Conservation (phyloP, 1,284 basidiomycete species). For the Tausonia pullulans region DNA sequence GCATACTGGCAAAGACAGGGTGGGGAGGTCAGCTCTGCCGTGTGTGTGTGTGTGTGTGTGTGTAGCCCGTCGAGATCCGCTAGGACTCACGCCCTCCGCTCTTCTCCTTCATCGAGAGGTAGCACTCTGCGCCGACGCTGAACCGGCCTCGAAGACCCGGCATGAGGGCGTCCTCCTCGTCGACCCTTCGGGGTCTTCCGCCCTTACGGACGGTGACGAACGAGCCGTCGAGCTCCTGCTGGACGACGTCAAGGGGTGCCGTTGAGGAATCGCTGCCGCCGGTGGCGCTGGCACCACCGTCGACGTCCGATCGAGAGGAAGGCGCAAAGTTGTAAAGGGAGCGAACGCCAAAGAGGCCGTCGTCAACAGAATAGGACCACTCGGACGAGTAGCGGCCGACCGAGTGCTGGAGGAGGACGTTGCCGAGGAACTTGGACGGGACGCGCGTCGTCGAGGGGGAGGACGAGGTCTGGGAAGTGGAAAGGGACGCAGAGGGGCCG, state of each 20-base stretch:
- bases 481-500: conserved; percentile 17
- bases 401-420: conserved; percentile 60
- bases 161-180: conserved; percentile 80
- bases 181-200: conserved; percentile 45
- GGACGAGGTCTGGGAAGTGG: conserved; percentile 26
- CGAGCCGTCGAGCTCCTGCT: background rate
- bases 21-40: background rate
- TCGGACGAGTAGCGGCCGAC: conserved; percentile 86
- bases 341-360: conserved; percentile 80
- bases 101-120: conserved; percentile 82
- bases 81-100: conserved; percentile 69
- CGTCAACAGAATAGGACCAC: conserved; percentile 88
- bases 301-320: background rate
- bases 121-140: conserved; percentile 85
- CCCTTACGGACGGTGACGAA: no score
- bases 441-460: conserved; percentile 14
- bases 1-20: background rate
- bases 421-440: no score
- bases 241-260: background rate
- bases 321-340: conserved; percentile 85
- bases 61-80: background rate
- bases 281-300: no score
- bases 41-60: background rate
- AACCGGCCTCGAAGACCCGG: conserved; percentile 70
- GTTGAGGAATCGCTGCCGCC: no score